Evolutionary conservation across 768 basidiomycete species (phyloP).

Genomic region (Lenzites betulinus): DNA sequence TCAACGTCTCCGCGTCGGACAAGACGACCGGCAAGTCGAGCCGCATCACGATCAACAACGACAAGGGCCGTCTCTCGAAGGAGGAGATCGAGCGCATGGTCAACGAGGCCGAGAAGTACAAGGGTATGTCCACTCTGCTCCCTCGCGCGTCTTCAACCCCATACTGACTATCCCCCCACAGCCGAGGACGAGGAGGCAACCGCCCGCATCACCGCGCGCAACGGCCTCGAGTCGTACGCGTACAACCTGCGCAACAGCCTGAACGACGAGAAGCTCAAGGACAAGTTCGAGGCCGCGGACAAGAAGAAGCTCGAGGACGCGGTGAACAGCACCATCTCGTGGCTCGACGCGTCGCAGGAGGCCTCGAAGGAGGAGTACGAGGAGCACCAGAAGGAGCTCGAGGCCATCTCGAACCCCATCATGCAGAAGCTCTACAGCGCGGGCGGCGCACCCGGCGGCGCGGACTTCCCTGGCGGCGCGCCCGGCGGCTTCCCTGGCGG

Average conservation of each 20-base stretch:
- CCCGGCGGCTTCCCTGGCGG: conserved; percentile 55
- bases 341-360: conserved; percentile 87
- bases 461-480: conserved; percentile 60
- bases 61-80: conserved; percentile 95
- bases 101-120: conserved; percentile 90
- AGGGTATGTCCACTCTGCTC: conserved; percentile 46
- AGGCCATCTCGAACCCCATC: conserved; percentile 74
- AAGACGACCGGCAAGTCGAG: conserved; percentile 97
- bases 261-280: conserved; percentile 79
- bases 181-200: conserved; percentile 88
- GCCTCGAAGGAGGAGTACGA: conserved; percentile 95
- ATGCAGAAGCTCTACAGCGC: conserved; percentile 71
- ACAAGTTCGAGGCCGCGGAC: conserved; percentile 86
- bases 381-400: conserved; percentile 90
- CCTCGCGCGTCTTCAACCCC: not conserved
- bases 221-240: conserved; percentile 89
- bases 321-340: conserved; percentile 80
- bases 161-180: conserved; percentile 32
- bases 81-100: conserved; percentile 99
- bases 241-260: conserved; percentile 95
- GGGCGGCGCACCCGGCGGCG: conserved; percentile 62
- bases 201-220: conserved; percentile 83
- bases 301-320: conserved; percentile 80
- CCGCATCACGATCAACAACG: conserved; percentile 92
- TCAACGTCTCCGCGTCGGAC: conserved; percentile 94